Evolutionary conservation across 768 basidiomycete genomes (phyloP).

Genomic region (Mycena crocata): DNA sequence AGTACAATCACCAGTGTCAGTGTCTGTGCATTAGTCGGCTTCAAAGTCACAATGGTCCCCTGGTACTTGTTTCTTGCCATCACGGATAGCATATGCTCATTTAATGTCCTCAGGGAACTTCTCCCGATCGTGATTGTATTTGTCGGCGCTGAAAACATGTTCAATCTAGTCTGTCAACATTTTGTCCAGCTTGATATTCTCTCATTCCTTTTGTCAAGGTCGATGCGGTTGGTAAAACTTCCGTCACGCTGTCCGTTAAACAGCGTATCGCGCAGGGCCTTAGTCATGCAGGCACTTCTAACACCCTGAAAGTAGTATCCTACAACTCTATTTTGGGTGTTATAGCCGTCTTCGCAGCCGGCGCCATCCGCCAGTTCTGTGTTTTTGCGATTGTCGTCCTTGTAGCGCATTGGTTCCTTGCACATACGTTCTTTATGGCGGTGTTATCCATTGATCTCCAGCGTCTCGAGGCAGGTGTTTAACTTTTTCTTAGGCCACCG

Average conservation of each 20-base stretch:
- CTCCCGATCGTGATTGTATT: slow-evolving; percentile 95
- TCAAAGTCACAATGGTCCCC: slow-evolving; percentile 90
- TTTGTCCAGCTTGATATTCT: slow-evolving; percentile 28
- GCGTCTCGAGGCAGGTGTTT: slow-evolving; percentile 76
- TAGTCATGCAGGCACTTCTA: slow-evolving; percentile 89
- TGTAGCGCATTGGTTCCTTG: slow-evolving; percentile 96
- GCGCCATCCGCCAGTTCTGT: slow-evolving; percentile 93
- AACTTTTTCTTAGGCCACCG: background rate
- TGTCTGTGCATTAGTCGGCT: slow-evolving; percentile 90
- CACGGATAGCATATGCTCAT: slow-evolving; percentile 5
- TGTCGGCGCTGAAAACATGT: slow-evolving; percentile 98
- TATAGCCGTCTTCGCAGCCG: slow-evolving; percentile 78
- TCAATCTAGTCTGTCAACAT: slow-evolving; percentile 75
- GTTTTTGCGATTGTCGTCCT: slow-evolving; percentile 93
- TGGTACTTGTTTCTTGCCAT: slow-evolving; percentile 60
- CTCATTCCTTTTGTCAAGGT: slow-evolving; percentile 62
- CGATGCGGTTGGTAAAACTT: slow-evolving; percentile 86
- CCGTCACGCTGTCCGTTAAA: slow-evolving; percentile 89
- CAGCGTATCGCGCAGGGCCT: slow-evolving; percentile 93
- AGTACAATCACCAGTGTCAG: slow-evolving; percentile 95
- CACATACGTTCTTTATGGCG: slow-evolving; percentile 95
- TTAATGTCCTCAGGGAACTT: slow-evolving; percentile 68
- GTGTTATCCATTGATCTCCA: slow-evolving; percentile 97
- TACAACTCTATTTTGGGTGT: slow-evolving; percentile 86
- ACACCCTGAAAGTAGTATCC: slow-evolving; percentile 90